A percentile compares a stretch with the other conserved stretches of the same genome.
phyloP scores from a whole-genome alignment of 1,139 yeast species.

The Pneumocystis jirovecii region DNA sequence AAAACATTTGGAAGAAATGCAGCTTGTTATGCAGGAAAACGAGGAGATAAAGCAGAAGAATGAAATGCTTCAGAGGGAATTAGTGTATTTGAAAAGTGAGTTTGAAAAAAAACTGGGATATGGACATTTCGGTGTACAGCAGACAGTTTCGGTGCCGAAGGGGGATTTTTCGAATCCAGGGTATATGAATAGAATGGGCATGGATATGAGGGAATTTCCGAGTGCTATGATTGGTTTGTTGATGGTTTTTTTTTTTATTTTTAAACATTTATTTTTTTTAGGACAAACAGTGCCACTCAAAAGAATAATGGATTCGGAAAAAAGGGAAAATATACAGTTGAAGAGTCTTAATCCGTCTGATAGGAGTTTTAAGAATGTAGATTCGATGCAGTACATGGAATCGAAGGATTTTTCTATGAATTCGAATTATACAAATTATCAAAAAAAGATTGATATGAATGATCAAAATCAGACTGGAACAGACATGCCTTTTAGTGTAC shows the following conservation, averaged over 20 bases:
- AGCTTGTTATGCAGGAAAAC: slow-evolving; percentile 18
- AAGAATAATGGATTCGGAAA: background rate
- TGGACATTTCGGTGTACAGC: slow-evolving; percentile 4
- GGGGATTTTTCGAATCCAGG: background rate
- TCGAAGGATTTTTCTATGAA: background rate
- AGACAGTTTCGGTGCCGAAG: background rate
- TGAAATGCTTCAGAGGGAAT: slow-evolving; percentile 20
- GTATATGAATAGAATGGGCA: background rate
- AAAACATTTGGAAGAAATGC: slow-evolving; percentile 2
- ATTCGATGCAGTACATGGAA: background rate
- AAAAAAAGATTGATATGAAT: background rate
- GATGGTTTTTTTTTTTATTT: background rate
- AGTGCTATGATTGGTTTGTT: background rate
- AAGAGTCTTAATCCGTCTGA: background rate
- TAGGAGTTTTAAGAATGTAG: background rate
- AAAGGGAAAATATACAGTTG: background rate
- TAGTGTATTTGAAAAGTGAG: slow-evolving; percentile 14
- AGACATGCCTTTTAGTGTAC: background rate
- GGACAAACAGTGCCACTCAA: slow-evolving; percentile 8
- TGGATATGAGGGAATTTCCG: background rate
- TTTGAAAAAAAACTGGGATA: slow-evolving; percentile 15
- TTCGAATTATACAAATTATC: background rate
- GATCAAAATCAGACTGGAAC: background rate
- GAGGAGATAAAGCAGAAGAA: slow-evolving; percentile 26
- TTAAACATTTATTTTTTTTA: background rate